Percentiles rank a stretch among this genome's conserved stretches.
phyloP scores from a whole-genome alignment of 1,284 basidiomycete genomes.

The Ceratorhiza oryzae-sativae region DNA sequence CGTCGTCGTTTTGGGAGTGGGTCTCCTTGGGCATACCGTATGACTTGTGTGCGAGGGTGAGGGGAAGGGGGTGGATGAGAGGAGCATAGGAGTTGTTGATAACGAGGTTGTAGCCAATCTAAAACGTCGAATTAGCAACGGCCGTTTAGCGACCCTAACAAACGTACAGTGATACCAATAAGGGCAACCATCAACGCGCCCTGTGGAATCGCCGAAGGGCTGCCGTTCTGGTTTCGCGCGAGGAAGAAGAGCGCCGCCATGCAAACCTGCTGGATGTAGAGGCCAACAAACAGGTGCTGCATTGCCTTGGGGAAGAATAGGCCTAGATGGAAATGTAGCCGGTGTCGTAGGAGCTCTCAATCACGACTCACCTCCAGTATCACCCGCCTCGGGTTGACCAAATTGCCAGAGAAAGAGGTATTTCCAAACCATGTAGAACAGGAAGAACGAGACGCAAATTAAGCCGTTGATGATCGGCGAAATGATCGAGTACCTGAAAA shows the following conservation, averaged over 20 bases:
- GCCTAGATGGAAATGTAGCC: constrained; percentile 57
- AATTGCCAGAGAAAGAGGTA: constrained; percentile 85
- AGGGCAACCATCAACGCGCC: constrained; percentile 85
- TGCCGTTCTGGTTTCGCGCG: constrained; percentile 60
- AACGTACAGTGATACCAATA: constrained; percentile 76
- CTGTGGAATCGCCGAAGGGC: constrained; percentile 69
- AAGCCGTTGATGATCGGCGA: constrained; percentile 95
- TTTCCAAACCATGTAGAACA: constrained; percentile 88
- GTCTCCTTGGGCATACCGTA: constrained; percentile 51
- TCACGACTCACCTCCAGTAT: constrained; percentile 67
- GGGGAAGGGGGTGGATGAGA: constrained; percentile 64
- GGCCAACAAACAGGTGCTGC: constrained; percentile 88
- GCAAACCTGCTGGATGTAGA: constrained; percentile 87
- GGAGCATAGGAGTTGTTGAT: constrained; percentile 63
- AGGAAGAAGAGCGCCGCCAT: constrained; percentile 90
- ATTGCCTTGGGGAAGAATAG: constrained; percentile 96
- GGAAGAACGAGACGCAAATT: constrained; percentile 79
- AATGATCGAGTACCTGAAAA: constrained; percentile 66
- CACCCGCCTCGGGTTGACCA: constrained; percentile 73
- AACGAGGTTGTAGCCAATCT: constrained; percentile 50
- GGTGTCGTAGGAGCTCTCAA: background rate
- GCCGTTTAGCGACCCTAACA: constrained; percentile 45
- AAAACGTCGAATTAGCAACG: constrained; percentile 45
- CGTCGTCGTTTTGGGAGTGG: constrained; percentile 46
- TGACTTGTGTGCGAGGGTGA: constrained; percentile 74